These are phyloP conservation scores for Magnolia sinica DNA, from an alignment of 164 flowering plant species.

Conservation along the genomic window DNA sequence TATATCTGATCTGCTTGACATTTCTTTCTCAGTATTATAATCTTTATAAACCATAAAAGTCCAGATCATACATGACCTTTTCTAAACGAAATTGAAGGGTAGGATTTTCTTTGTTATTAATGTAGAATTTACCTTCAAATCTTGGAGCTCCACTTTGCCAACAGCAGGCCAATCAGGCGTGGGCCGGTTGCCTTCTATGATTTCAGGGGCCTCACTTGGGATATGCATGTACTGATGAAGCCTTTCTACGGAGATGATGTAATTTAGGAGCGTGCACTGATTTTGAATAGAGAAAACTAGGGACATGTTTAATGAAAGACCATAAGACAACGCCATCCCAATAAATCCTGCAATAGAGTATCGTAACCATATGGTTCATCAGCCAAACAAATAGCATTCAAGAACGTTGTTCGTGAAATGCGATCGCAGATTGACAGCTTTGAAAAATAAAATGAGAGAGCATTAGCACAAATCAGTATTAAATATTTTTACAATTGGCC, in stretches of 20 bases:
- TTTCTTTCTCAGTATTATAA: background rate
- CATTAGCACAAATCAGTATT: too few species aligned
- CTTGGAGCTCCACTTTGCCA: slow-evolving; percentile 54
- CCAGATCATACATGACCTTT: background rate
- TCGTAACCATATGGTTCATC: background rate
- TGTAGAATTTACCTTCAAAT: slow-evolving; percentile 37
- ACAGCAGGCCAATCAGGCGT: slow-evolving; percentile 47
- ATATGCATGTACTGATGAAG: slow-evolving; percentile 66
- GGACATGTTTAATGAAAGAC: slow-evolving; percentile 58
- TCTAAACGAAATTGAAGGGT: background rate
- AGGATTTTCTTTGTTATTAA: background rate
- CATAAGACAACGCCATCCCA: slow-evolving; percentile 82
- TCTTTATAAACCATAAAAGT: background rate
- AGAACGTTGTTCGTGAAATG: too few species aligned
- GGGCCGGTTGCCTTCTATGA: slow-evolving; percentile 43
- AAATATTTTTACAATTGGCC: too few species aligned
- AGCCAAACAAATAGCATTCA: background rate
- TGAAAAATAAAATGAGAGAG: too few species aligned
- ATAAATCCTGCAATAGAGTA: slow-evolving; percentile 45
- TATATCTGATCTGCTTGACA: slow-evolving; percentile 55
- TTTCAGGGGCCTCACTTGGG: slow-evolving; percentile 62
- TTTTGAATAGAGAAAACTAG: slow-evolving; percentile 44
- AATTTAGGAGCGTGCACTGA: slow-evolving; percentile 53
- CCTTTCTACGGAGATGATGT: slow-evolving; percentile 68
- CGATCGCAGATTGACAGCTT: too few species aligned